Conservation (phyloP, 1,284 basidiomycete genomes). For the Microbotryum scabiosae region DNA sequence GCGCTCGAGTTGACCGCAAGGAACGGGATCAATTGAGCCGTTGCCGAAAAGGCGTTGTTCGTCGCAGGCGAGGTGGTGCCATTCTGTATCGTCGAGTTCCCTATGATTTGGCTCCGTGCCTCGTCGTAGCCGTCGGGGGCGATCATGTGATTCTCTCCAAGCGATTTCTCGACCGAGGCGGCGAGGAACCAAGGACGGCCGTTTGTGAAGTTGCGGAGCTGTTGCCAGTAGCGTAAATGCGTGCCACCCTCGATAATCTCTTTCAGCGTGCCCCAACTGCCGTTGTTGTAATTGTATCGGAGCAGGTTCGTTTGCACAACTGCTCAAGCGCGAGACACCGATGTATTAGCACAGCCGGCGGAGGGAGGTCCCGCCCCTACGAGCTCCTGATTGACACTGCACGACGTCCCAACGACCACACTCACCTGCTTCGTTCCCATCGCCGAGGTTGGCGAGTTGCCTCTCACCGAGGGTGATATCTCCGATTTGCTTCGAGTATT, state of each 20-base stretch:
- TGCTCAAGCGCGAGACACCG: slow-evolving; percentile 34
- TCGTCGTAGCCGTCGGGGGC: slow-evolving; percentile 47
- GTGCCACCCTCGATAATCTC: slow-evolving; percentile 82
- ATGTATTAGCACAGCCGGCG: neutral
- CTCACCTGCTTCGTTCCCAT: slow-evolving; percentile 62
- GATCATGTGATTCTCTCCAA: slow-evolving; percentile 47
- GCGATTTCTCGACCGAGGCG: slow-evolving; percentile 33
- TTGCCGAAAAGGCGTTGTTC: slow-evolving; percentile 44
- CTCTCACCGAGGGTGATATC: slow-evolving; percentile 64
- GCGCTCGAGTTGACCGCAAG: slow-evolving; percentile 45
- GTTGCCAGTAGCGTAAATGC: slow-evolving; percentile 80
- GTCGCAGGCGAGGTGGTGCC: slow-evolving; percentile 54
- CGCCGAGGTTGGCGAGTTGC: slow-evolving; percentile 74
- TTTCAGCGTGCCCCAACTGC: slow-evolving; percentile 62
- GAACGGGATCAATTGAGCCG: slow-evolving; percentile 37
- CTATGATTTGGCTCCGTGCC: slow-evolving; percentile 66
- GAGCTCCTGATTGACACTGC: too few species aligned
- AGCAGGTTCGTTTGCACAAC: slow-evolving; percentile 69
- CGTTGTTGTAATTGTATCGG: slow-evolving; percentile 69
- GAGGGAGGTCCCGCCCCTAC: too few species aligned
- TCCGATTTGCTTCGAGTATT: slow-evolving; percentile 54
- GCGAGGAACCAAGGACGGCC: slow-evolving; percentile 79
- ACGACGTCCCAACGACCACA: slow-evolving; percentile 12
- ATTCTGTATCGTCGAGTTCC: slow-evolving; percentile 58
- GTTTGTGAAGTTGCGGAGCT: slow-evolving; percentile 3